Base-by-base conservation (phyloP, 2,329 filamentous ascomycete genomes). In the Fusarium nanum region DNA sequence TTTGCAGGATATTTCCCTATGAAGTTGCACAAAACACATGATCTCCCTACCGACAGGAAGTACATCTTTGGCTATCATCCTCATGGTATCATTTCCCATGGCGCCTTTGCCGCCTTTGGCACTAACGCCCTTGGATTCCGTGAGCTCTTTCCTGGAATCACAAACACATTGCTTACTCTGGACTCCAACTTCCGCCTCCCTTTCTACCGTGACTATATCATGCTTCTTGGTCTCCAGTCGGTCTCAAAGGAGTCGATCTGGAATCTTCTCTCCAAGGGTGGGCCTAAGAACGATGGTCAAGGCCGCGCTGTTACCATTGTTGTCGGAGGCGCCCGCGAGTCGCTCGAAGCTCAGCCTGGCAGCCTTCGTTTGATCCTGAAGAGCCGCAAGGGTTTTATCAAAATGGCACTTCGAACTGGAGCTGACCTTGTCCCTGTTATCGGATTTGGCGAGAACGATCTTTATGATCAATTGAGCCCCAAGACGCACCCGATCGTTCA, bases 61-160 rank as follows among this genome's bases (percentile, higher is more conserved):
- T 99, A 98, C 82, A 94, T 99, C 68, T 94, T 99, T 75, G 95
- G 95, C 46, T 98, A 98, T 79, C 96, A 98, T 76, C 96, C 96
- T 0, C 96, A 99, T 77, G 95, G 96, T 25, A 98, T 99, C 79
- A 98, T 99, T 76, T 96, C 92, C 7, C 93, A 98, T 75, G 96
- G 95, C n/a, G 95, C 94, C 1, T 98, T 95, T 82, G 93, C 90
- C 7, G 92, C 94, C 7, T 98, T 98, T 76, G 92, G 87, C 6
- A 98, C 95, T 1, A 94, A 98, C 74, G 93, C 93, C 0, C 86
- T 98, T 1, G 93, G 93, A 0, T 98, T 98, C 79, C 86, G 88
- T 1, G 89, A 92, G 59, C 88, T 97, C 66, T 99, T 98, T 75
- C 96, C 96, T 0, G 95, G 94, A 64, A 97, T 99, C 79, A 97